Percentiles rank a stretch among this genome's conserved stretches.
phyloP scores from a whole-genome alignment of 1,284 basidiomycete species.

The Cutaneotrichosporon spelunceum region DNA sequence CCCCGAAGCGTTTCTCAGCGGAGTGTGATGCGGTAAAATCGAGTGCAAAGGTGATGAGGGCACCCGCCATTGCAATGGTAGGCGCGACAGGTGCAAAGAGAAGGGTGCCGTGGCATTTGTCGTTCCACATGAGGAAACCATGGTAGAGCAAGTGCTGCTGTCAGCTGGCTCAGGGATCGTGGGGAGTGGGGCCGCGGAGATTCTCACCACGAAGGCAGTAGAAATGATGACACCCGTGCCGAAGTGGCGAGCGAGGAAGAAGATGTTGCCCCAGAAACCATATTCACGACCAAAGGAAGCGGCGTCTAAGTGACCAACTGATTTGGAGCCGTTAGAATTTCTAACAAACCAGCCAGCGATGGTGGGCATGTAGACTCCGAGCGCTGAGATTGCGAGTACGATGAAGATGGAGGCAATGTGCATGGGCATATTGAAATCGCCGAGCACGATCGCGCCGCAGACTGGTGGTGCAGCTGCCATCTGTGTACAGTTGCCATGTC shows the following conservation, averaged over 20 bases:
- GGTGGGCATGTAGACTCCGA: slow-evolving; percentile 49
- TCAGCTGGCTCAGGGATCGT: not conserved
- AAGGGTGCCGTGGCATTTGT: slow-evolving; percentile 53
- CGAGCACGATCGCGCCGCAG: slow-evolving; percentile 37
- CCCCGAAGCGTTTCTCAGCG: slow-evolving; percentile 5
- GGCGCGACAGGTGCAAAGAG: slow-evolving; percentile 51
- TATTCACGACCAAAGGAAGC: slow-evolving; percentile 28
- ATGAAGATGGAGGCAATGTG: slow-evolving; percentile 54
- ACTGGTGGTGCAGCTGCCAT: slow-evolving; percentile 28
- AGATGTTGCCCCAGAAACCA: slow-evolving; percentile 37
- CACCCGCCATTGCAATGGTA: slow-evolving; percentile 49
- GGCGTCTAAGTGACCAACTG: slow-evolving; percentile 18
- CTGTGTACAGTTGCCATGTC: slow-evolving; percentile 50
- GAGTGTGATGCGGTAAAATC: slow-evolving; percentile 47
- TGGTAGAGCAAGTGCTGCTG: slow-evolving; percentile 51
- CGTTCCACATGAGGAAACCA: slow-evolving; percentile 49
- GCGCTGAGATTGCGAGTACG: slow-evolving; percentile 46
- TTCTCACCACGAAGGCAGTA: slow-evolving; percentile 49
- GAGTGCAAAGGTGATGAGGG: slow-evolving; percentile 43
- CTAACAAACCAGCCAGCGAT: slow-evolving; percentile 29
- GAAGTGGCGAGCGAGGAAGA: slow-evolving; percentile 50
- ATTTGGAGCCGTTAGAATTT: not conserved
- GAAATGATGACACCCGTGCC: slow-evolving; percentile 52
- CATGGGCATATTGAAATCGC: slow-evolving; percentile 48
- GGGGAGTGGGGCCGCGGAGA: not conserved